Evolutionary conservation across 306 rosid genomes (phyloP), one percentile per base, ranked within the genome.

Genomic region (Cicer judaicum): DNA sequence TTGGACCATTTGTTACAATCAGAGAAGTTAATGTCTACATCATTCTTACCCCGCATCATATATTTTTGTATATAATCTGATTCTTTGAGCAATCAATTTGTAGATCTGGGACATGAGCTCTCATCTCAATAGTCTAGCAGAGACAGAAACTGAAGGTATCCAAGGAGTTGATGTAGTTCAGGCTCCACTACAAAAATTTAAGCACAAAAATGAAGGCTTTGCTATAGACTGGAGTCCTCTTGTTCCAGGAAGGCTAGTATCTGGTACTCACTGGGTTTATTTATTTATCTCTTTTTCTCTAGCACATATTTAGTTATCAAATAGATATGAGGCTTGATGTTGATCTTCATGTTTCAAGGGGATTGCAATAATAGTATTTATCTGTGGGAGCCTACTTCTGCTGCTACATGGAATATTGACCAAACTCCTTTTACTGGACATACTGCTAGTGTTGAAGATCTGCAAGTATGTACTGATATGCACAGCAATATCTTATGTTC

Each of bases 31-130:
- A 62, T 24, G 47, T 38, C 53, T 16, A 47, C 43, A 10, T 42
- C 2, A 5, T 49, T 60, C 36, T 14, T 60, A 40, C 46, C 6
- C 2, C 4, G 6, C 24, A 61, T 54, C 18, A 11, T 53, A 29
- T 42, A 9, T 5, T 72, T 64, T 46, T 54, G 72, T 60, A 11
- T 68, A 47, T 50, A 48, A 62, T 78, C 68, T 80, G 55, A 81
- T 60, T 41, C 73, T 73, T 68, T 42, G 75, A 21, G 9, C 21
- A 48, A 54, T 63, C 15, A 57, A 70, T 70, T 38, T 83, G 77
- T 79, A 94, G 99, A 69, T 94, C 52, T 94, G 99, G 99, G 97
- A 94, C 85, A 78, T 90, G 70, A 90, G 89, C 74, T 71, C 97
- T 72, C 97, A 92, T 80, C 87, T 94, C 50, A 94, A 85, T 85